Evolutionary conservation across 768 basidiomycete genomes (phyloP).

Genomic region (Galerina sulciceps): DNA sequence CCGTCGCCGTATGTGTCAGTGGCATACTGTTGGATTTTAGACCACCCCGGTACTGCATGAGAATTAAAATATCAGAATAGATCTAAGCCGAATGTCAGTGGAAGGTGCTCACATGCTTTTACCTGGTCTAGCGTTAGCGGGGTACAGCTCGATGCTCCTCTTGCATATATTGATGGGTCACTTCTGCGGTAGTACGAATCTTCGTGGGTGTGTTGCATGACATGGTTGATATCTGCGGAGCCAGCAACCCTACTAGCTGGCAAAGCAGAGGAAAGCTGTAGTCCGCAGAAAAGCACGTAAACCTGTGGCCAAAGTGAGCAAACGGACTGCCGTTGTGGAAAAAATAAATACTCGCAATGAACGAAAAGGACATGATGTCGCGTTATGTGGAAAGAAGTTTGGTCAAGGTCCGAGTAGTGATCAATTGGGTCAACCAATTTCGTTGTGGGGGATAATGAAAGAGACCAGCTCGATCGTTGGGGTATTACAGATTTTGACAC

Average conservation of each 20-base stretch:
- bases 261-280: conserved; percentile 5
- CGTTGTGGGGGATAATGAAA: neutral
- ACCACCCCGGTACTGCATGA: conserved; percentile 2
- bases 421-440: neutral
- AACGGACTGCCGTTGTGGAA: neutral
- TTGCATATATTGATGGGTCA: neutral
- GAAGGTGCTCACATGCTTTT: neutral
- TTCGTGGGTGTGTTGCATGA: neutral
- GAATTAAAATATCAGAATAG: neutral
- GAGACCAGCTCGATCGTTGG: neutral
- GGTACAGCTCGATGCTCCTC: neutral
- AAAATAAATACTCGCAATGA: neutral
- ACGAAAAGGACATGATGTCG: neutral
- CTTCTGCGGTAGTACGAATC: conserved; percentile 1
- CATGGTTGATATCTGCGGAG: conserved; percentile 1
- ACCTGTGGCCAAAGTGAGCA: neutral
- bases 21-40: conserved; percentile 5
- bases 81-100: neutral
- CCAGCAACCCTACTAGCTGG: conserved; percentile 1
- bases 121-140: neutral
- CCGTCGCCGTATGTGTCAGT: conserved; percentile 1
- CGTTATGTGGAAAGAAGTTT: neutral
- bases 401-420: neutral
- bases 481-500: neutral
- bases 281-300: neutral